Percentiles rank a stretch among this genome's conserved stretches.
These are phyloP conservation scores for Cryptococcus wingfieldii DNA, from an alignment of 1,284 basidiomycete species.

Conservation along the genomic window DNA sequence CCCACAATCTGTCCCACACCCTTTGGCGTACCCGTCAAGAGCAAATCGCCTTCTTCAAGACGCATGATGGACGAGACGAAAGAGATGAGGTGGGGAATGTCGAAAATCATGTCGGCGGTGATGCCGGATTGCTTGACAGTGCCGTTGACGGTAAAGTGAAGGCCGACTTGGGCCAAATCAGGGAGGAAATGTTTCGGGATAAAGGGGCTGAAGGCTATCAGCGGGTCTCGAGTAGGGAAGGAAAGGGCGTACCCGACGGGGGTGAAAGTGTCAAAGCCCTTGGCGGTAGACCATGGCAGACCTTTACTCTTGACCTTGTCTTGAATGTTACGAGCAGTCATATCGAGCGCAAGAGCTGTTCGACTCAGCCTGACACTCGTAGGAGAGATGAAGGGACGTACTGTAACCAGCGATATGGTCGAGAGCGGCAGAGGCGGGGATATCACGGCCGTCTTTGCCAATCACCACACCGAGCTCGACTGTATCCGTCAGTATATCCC, in stretches of 20 bases:
- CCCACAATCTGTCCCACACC: constrained; percentile 76
- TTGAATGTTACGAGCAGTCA: constrained; percentile 94
- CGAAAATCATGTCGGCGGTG: constrained; percentile 89
- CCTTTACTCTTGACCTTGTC: constrained; percentile 88
- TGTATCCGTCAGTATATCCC: constrained; percentile 38
- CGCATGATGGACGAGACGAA: constrained; percentile 95
- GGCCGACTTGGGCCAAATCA: constrained; percentile 69
- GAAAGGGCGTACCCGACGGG: constrained; percentile 57
- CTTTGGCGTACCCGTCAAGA: constrained; percentile 80
- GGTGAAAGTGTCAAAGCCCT: constrained; percentile 85
- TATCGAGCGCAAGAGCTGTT: constrained; percentile 78
- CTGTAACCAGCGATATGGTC: constrained; percentile 87
- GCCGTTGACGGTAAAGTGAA: constrained; percentile 66
- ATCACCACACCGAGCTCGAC: constrained; percentile 98
- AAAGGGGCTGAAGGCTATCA: constrained; percentile 57
- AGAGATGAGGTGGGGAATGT: constrained; percentile 81
- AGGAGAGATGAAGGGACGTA: constrained; percentile 46
- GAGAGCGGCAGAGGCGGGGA: constrained; percentile 66
- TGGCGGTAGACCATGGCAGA: constrained; percentile 88
- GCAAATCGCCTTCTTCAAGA: constrained; percentile 86
- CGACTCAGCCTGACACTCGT: not conserved
- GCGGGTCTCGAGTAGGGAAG: constrained; percentile 7
- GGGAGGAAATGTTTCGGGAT: constrained; percentile 68
- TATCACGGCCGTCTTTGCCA: constrained; percentile 76
- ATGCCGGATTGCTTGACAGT: constrained; percentile 75